These are phyloP conservation scores for Botrytis galanthina DNA, from an alignment of 2,329 filamentous ascomycete species.

Conservation along the genomic window DNA sequence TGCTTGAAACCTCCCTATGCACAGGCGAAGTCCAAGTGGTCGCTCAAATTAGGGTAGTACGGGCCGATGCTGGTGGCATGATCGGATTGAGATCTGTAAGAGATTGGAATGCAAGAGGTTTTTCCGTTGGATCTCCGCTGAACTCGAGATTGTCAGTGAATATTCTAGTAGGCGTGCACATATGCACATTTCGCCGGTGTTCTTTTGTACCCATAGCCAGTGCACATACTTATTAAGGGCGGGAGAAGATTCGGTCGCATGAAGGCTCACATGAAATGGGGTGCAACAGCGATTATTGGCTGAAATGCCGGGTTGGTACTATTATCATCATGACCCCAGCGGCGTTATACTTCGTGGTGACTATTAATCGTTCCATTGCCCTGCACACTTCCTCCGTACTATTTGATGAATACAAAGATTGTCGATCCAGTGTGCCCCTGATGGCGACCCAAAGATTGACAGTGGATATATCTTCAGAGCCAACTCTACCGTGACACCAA, in stretches of 20 bases:
- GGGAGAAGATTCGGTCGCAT: neutral
- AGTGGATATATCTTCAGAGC: neutral
- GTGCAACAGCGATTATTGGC: neutral
- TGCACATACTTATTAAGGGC: neutral
- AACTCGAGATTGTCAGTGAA: neutral
- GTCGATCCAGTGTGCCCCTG: neutral
- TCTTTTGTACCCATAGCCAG: neutral
- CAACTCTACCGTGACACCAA: neutral
- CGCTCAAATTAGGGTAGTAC: neutral
- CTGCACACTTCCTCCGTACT: neutral
- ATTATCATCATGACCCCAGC: neutral
- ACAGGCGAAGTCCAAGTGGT: conserved; percentile 4
- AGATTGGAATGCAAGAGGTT: neutral
- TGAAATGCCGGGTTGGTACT: neutral
- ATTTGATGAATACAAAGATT: neutral
- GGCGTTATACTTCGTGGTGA: neutral
- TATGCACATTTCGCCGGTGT: neutral
- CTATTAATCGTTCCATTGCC: neutral
- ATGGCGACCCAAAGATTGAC: neutral
- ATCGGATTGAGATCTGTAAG: neutral
- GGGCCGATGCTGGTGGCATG: neutral
- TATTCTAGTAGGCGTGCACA: neutral
- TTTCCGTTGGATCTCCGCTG: neutral
- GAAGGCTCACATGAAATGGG: neutral
- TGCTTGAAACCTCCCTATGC: neutral